Evolutionary conservation across 2,329 filamentous ascomycete species (phyloP).

Genomic region (Podosphaera fusca): DNA sequence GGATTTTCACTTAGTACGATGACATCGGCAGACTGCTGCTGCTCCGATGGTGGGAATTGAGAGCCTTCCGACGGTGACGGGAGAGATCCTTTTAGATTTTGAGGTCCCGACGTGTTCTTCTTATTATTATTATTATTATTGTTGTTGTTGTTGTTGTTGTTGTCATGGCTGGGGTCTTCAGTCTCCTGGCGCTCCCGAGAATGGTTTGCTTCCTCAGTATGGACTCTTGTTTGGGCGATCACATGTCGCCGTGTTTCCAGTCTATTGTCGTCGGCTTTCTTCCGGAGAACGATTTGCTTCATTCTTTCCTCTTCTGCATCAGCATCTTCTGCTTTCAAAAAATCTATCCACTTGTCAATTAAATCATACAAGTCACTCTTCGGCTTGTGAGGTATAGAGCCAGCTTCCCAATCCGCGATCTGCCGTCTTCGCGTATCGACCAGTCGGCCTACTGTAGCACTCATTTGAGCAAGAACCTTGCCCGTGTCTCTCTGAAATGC

Average conservation of each 20-base stretch:
- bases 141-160: too few relatives aligned
- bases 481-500: conserved; percentile 14
- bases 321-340: conserved; percentile 14
- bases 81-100: conserved; percentile 4
- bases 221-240: conserved; percentile 3
- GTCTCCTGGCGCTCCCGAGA: too few relatives aligned
- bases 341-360: conserved; percentile 16
- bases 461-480: conserved; percentile 16
- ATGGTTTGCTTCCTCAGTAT: too few relatives aligned
- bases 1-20: conserved; percentile 9
- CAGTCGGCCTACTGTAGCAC: conserved; percentile 15
- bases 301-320: conserved; percentile 15
- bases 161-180: too few relatives aligned
- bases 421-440: conserved; percentile 14
- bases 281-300: conserved; percentile 15
- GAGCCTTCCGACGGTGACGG: conserved; percentile 1
- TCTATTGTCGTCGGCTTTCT: conserved; percentile 14
- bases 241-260: conserved; percentile 14
- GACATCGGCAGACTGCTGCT: conserved; percentile 6
- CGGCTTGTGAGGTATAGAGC: conserved; percentile 13
- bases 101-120: conserved; percentile 1
- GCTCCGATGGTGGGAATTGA: conserved; percentile 2
- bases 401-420: conserved; percentile 15
- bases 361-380: conserved; percentile 14
- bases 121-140: too few relatives aligned